Conservation (phyloP, 1,139 yeast genomes). For the Kodamaea plutei region DNA sequence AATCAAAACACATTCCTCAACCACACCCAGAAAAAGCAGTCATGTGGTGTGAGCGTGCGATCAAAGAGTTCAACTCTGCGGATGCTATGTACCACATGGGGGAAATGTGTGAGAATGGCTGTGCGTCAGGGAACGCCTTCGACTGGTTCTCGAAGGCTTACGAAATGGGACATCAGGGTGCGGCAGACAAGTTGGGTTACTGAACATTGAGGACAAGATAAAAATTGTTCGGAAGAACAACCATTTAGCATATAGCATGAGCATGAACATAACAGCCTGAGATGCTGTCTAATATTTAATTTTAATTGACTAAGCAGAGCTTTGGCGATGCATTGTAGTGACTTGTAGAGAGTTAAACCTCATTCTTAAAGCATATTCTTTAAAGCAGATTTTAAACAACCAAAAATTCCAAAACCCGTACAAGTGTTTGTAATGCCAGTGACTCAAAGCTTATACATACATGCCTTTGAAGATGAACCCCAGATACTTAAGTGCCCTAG, state of each 20-base stretch:
- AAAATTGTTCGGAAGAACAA: conserved; percentile 1
- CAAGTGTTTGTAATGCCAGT: too few species aligned
- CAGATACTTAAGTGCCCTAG: too few species aligned
- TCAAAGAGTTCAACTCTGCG: conserved; percentile 65
- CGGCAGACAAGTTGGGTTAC: conserved; percentile 14
- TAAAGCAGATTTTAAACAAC: too few species aligned
- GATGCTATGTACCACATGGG: conserved; percentile 88
- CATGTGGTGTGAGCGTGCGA: conserved; percentile 85
- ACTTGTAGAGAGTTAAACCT: too few species aligned
- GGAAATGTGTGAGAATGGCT: conserved; percentile 73
- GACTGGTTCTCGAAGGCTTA: conserved; percentile 15
- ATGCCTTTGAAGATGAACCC: too few species aligned
- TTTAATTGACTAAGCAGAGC: too few species aligned
- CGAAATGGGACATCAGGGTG: conserved; percentile 15
- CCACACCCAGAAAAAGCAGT: conserved; percentile 77
- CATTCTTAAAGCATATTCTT: too few species aligned
- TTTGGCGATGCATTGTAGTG: too few species aligned
- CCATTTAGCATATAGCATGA: conserved; percentile 1
- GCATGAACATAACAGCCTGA: too few species aligned
- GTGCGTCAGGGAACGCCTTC: conserved; percentile 20
- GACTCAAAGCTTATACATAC: too few species aligned
- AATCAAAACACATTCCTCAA: conserved; percentile 46
- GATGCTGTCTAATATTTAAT: too few species aligned
- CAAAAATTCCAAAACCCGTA: too few species aligned
- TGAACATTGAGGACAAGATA: conserved; percentile 1